Evolutionary conservation across 2,329 filamentous ascomycete species (phyloP).

Genomic region (Colletotrichum sp.): DNA sequence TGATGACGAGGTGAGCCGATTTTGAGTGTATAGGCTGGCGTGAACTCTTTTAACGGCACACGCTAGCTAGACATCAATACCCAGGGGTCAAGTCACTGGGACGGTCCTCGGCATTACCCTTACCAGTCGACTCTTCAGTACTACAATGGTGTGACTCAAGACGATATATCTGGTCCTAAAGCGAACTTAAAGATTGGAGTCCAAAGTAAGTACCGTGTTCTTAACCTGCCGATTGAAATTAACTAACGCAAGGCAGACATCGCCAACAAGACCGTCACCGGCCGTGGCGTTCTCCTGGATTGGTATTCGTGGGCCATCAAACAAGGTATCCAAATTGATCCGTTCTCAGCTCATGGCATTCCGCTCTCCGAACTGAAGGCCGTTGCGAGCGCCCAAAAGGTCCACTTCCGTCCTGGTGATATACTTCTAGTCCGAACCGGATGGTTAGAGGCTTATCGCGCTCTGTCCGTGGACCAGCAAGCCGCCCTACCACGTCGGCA

Average conservation of each 20-base stretch:
- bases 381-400: not conserved
- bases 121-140: slow-evolving; percentile 13
- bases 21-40: not conserved
- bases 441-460: slow-evolving; percentile 50
- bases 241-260: not conserved
- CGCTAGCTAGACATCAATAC: slow-evolving; percentile 11
- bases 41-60: not conserved
- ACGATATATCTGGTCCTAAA: not conserved
- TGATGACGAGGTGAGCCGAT: slow-evolving; percentile 22
- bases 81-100: slow-evolving; percentile 20
- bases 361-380: not conserved
- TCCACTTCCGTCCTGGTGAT: not conserved
- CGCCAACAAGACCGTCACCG: not conserved
- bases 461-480: slow-evolving; percentile 37
- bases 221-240: not conserved
- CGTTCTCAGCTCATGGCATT: not conserved
- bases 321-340: not conserved
- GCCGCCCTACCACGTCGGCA: not conserved
- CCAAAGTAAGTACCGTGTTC: not conserved
- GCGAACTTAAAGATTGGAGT: not conserved
- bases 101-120: slow-evolving; percentile 12
- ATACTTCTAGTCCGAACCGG: slow-evolving; percentile 53
- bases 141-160: slow-evolving; percentile 17
- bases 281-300: not conserved
- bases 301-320: not conserved